A percentile compares a stretch with the other conserved stretches of the same genome.
These are phyloP conservation scores for Pythium sukuiense DNA, from an alignment of 352 stramenopile genomes.

Conservation along the genomic window DNA sequence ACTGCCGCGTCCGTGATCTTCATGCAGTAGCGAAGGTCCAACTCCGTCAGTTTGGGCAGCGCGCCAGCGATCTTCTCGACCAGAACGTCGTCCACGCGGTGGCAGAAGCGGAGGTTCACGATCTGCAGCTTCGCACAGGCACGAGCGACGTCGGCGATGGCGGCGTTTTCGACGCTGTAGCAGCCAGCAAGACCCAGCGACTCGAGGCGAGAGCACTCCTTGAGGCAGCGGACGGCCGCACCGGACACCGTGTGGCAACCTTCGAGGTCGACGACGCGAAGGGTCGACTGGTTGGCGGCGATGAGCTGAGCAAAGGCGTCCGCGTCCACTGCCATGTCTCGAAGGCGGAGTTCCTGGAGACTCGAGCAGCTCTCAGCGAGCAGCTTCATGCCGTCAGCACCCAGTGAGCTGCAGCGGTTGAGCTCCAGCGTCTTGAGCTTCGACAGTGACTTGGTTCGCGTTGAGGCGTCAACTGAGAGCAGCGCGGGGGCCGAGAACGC, in stretches of 20 bases:
- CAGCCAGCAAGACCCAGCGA: constrained; percentile 76
- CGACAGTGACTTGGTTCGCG: constrained; percentile 32
- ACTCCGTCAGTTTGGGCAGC: constrained; percentile 50
- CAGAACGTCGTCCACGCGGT: constrained; percentile 83
- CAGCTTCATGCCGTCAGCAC: constrained; percentile 37
- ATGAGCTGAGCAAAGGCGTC: constrained; percentile 51
- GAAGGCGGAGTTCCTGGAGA: constrained; percentile 62
- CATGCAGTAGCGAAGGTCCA: constrained; percentile 88
- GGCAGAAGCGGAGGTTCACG: constrained; percentile 80
- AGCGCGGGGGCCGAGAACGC: constrained; percentile 46
- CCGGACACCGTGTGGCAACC: constrained; percentile 74
- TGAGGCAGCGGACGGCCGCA: constrained; percentile 48
- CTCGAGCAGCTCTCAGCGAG: constrained; percentile 40
- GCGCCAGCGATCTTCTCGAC: constrained; percentile 51
- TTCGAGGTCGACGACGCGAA: constrained; percentile 69
- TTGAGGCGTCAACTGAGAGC: constrained; percentile 15
- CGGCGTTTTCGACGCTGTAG: constrained; percentile 73
- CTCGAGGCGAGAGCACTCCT: constrained; percentile 41
- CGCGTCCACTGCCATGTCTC: constrained; percentile 70
- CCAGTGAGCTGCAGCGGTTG: constrained; percentile 50
- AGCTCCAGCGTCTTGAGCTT: constrained; percentile 60
- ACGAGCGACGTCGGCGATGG: constrained; percentile 56
- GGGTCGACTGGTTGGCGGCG: constrained; percentile 38
- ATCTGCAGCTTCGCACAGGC: constrained; percentile 44
- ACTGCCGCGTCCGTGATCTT: constrained; percentile 79